Conservation (phyloP, 306 rosid genomes). For the Malus fusca region DNA sequence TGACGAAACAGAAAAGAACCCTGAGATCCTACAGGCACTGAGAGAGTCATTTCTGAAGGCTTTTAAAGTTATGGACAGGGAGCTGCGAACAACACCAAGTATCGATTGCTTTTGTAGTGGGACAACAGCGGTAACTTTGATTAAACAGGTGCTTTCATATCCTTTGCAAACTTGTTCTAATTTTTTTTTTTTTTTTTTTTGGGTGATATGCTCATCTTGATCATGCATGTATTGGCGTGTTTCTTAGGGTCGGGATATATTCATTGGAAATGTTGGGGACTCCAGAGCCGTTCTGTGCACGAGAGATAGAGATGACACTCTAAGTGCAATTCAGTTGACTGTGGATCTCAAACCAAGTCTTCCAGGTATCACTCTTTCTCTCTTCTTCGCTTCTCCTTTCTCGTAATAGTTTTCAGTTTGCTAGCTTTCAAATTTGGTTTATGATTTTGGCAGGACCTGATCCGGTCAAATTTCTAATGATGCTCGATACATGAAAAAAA, state of each 20-base stretch:
- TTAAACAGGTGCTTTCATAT: conserved; percentile 67
- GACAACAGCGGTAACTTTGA: conserved; percentile 87
- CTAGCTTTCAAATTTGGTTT: neutral
- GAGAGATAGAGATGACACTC: conserved; percentile 59
- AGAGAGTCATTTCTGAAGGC: conserved; percentile 84
- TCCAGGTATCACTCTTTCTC: conserved; percentile 53
- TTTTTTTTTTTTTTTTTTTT: neutral
- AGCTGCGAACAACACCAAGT: conserved; percentile 58
- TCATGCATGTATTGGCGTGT: conserved; percentile 10
- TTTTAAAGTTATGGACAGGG: conserved; percentile 84
- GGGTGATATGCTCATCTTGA: conserved; percentile 19
- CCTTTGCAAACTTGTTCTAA: conserved; percentile 2
- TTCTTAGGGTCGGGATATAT: conserved; percentile 73
- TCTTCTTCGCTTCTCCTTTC: neutral
- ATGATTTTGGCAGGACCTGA: neutral
- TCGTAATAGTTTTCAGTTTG: neutral
- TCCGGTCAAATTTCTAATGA: neutral
- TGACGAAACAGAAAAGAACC: conserved; percentile 60
- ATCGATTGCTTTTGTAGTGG: conserved; percentile 95
- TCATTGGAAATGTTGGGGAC: conserved; percentile 90
- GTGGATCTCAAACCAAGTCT: conserved; percentile 99
- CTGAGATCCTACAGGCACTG: conserved; percentile 66
- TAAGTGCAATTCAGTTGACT: conserved; percentile 79
- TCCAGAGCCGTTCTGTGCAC: conserved; percentile 92
- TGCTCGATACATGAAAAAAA: neutral